These are phyloP conservation scores for Adansonia madagascariensis DNA, from an alignment of 441 rosid species.

Conservation along the genomic window DNA sequence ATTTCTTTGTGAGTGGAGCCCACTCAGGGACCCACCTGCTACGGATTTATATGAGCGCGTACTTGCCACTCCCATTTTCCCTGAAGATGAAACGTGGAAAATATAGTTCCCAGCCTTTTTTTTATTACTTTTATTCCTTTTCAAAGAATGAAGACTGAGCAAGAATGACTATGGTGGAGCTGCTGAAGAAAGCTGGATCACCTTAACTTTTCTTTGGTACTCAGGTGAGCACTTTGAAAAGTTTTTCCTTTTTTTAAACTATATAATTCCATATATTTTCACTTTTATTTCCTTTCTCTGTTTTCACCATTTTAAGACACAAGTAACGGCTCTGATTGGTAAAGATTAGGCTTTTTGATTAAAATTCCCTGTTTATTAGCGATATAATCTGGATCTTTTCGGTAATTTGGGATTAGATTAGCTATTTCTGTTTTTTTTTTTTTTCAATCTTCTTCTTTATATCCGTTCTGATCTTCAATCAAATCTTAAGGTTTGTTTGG, in stretches of 20 bases:
- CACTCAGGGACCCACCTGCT: background rate
- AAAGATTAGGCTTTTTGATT: background rate
- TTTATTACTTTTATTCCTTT: background rate
- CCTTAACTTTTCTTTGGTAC: background rate
- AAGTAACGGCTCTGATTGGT: background rate
- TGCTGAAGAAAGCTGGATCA: background rate
- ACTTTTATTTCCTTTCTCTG: background rate
- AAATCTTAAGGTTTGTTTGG: constrained; percentile 7
- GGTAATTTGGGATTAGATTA: background rate
- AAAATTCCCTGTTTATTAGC: background rate
- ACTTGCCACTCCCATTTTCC: background rate
- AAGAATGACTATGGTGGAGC: background rate
- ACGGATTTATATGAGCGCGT: background rate
- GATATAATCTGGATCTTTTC: background rate
- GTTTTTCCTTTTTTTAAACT: background rate
- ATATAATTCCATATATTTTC: background rate
- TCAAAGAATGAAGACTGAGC: background rate
- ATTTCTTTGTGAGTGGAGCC: background rate
- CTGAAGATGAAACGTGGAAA: background rate
- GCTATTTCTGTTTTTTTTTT: background rate
- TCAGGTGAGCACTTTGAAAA: background rate
- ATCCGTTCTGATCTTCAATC: background rate
- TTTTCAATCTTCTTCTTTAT: background rate
- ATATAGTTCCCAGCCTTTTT: background rate
- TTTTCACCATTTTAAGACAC: background rate